Evolutionary conservation across 2,329 filamentous ascomycete species (phyloP).

Genomic region (Neospermospora avenae): DNA sequence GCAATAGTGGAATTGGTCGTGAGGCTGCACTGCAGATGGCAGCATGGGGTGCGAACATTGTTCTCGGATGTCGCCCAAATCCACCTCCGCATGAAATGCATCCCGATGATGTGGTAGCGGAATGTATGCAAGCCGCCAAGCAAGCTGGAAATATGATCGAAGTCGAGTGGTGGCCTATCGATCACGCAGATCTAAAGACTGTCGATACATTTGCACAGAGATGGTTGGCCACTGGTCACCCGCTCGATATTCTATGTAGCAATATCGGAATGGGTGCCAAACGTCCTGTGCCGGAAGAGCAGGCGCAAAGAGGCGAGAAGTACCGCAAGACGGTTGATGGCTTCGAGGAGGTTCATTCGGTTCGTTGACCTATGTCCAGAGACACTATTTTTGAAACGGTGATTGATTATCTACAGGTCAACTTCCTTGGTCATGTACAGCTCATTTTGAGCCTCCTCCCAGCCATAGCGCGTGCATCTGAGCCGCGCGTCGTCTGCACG

Average conservation of each 20-base stretch:
- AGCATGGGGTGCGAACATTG: slow-evolving; percentile 36
- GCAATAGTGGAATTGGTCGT: slow-evolving; percentile 43
- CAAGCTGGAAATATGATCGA: slow-evolving; percentile 17
- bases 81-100: slow-evolving; percentile 33
- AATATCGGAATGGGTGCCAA: slow-evolving; percentile 30
- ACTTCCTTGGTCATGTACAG: slow-evolving; percentile 29
- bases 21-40: slow-evolving; percentile 38
- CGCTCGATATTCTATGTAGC: slow-evolving; percentile 34
- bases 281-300: background rate
- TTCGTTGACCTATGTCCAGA: background rate
- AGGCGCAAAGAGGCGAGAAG: slow-evolving; percentile 14
- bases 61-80: slow-evolving; percentile 38
- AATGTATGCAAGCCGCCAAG: slow-evolving; percentile 20
- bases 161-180: slow-evolving; percentile 31
- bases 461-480: slow-evolving; percentile 23
- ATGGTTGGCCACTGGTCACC: slow-evolving; percentile 29
- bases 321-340: slow-evolving; percentile 30
- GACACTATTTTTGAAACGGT: background rate
- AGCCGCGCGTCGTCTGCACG: slow-evolving; percentile 34
- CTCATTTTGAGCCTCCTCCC: slow-evolving; percentile 33
- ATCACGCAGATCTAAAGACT: slow-evolving; percentile 26
- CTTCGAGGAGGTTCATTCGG: slow-evolving; percentile 33
- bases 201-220: slow-evolving; percentile 30
- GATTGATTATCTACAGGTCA: slow-evolving; percentile 6
- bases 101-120: slow-evolving; percentile 25